These are phyloP conservation scores for Penicillium oxalicum DNA, from an alignment of 2,329 filamentous ascomycete species.

Conservation along the genomic window DNA sequence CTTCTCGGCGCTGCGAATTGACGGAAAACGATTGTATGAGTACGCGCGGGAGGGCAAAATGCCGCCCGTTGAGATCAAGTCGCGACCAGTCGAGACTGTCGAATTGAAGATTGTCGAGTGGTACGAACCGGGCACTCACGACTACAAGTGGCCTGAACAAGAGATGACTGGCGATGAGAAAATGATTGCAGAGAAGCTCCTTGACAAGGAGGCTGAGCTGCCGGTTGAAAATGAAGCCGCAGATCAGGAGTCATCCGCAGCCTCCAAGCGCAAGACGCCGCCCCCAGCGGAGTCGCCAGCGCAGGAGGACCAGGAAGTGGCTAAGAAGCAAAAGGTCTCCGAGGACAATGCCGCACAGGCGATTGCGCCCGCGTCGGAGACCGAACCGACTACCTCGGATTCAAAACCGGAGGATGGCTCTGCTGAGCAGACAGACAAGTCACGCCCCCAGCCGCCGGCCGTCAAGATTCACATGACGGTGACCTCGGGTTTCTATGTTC, in stretches of 20 bases:
- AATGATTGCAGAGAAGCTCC: slow-evolving; percentile 62
- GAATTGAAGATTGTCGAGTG: slow-evolving; percentile 80
- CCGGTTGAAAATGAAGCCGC: slow-evolving; percentile 29
- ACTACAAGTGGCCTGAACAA: slow-evolving; percentile 70
- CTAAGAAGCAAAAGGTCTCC: slow-evolving; percentile 30
- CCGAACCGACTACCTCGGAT: slow-evolving; percentile 7
- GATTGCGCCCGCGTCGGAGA: slow-evolving; percentile 6
- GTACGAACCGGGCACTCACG: slow-evolving; percentile 72
- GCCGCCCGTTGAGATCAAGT: slow-evolving; percentile 77
- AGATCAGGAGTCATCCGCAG: slow-evolving; percentile 10
- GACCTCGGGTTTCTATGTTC: slow-evolving; percentile 93
- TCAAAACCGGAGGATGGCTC: slow-evolving; percentile 9
- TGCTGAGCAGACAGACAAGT: slow-evolving; percentile 13
- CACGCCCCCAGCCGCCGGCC: slow-evolving; percentile 53
- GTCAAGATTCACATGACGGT: slow-evolving; percentile 84
- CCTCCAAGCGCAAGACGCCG: slow-evolving; percentile 31
- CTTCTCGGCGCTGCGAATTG: slow-evolving; percentile 86
- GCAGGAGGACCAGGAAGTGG: slow-evolving; percentile 13
- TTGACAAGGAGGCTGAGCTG: slow-evolving; percentile 35
- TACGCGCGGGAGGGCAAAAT: slow-evolving; percentile 87
- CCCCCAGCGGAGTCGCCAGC: slow-evolving; percentile 22
- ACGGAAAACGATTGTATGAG: slow-evolving; percentile 92
- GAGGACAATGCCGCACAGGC: slow-evolving; percentile 22
- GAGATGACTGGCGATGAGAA: slow-evolving; percentile 72
- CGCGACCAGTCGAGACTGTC: slow-evolving; percentile 69